A percentile compares a stretch with the other conserved stretches of the same genome.
Conservation (phyloP, 192 early-diverging fungal genomes). For the Podila epigama region DNA sequence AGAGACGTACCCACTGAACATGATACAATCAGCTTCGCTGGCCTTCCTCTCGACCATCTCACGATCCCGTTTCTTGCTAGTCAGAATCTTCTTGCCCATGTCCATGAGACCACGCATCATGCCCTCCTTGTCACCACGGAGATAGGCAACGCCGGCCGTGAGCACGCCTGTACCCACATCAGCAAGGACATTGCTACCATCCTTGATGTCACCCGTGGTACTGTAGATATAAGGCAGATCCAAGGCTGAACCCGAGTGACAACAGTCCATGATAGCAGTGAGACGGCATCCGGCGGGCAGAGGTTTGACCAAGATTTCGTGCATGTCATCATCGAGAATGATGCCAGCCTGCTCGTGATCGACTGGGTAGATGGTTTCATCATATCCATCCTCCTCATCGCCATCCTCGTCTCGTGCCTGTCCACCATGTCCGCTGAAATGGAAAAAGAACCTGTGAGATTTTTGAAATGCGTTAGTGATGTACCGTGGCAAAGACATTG, state of each 20-base stretch:
- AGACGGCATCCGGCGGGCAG: constrained; percentile 71
- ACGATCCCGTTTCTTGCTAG: not conserved
- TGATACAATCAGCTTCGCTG: constrained; percentile 74
- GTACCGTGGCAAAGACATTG: not conserved
- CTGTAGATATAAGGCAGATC: constrained; percentile 85
- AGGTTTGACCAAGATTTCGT: constrained; percentile 74
- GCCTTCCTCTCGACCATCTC: constrained; percentile 38
- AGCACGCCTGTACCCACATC: constrained; percentile 57
- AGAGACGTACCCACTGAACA: constrained; percentile 73
- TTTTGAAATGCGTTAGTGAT: not conserved
- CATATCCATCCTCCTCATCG: constrained; percentile 81
- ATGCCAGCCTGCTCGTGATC: constrained; percentile 62
- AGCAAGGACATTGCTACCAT: constrained; percentile 53
- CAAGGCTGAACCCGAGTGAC: constrained; percentile 84
- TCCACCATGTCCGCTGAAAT: constrained; percentile 83
- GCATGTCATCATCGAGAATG: constrained; percentile 81
- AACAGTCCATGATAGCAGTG: constrained; percentile 87
- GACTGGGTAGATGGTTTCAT: constrained; percentile 81
- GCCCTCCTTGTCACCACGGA: constrained; percentile 49
- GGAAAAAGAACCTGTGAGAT: constrained; percentile 71
- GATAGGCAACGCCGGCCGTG: constrained; percentile 57
- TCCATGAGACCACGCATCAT: constrained; percentile 48
- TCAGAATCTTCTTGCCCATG: constrained; percentile 53
- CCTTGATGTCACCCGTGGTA: constrained; percentile 66
- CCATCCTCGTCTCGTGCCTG: constrained; percentile 63